Conservation (phyloP, 2,329 filamentous ascomycete genomes). For the Elsinoe ampelina region DNA sequence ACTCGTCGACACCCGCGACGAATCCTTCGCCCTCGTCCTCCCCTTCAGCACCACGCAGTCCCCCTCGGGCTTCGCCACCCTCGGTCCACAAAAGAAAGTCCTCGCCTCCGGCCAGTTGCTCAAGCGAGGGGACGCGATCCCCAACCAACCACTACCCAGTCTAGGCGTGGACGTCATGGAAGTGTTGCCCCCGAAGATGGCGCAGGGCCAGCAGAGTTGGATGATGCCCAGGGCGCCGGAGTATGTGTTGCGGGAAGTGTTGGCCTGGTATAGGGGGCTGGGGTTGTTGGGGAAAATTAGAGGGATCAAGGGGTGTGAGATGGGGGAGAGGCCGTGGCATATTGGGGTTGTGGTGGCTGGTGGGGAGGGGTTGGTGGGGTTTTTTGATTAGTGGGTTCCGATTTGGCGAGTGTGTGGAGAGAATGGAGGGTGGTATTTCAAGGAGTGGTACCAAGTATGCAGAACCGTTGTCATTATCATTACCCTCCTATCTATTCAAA, state of each 20-base stretch:
- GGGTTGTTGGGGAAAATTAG: constrained; percentile 60
- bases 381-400: constrained; percentile 12
- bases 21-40: constrained; percentile 65
- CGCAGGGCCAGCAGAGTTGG: constrained; percentile 9
- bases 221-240: constrained; percentile 35
- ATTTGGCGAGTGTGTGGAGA: not conserved
- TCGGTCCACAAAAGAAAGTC: constrained; percentile 19
- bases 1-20: constrained; percentile 63
- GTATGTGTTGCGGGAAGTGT: constrained; percentile 57
- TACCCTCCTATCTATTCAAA: too few species aligned
- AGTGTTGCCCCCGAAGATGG: constrained; percentile 13
- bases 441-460: not conserved
- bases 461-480: constrained; percentile 7
- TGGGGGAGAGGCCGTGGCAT: constrained; percentile 65
- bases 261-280: constrained; percentile 59
- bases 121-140: constrained; percentile 28
- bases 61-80: constrained; percentile 27
- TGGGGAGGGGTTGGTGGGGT: constrained; percentile 46
- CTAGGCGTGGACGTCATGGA: constrained; percentile 33
- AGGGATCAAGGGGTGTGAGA: constrained; percentile 49
- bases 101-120: constrained; percentile 36
- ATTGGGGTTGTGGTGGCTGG: constrained; percentile 62
- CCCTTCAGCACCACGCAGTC: constrained; percentile 40
- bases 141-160: constrained; percentile 19
- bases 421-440: not conserved